Percentiles rank a stretch among this genome's conserved stretches.
phyloP scores from a whole-genome alignment of 2,329 filamentous ascomycete genomes.

The Verticillium nubilum region DNA sequence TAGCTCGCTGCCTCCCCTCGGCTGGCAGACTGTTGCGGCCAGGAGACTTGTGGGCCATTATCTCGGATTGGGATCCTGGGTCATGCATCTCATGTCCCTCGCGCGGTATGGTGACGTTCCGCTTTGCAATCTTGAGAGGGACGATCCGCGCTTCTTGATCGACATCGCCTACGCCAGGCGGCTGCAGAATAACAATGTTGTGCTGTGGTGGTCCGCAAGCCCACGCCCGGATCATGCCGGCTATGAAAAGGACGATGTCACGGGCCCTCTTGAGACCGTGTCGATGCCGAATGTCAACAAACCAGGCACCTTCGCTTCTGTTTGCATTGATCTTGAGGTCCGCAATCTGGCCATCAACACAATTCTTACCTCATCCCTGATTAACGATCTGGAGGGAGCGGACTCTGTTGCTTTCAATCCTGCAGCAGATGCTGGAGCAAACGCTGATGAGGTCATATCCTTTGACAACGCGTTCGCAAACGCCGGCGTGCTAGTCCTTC shows the following conservation, averaged over 20 bases:
- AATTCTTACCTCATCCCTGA: constrained; percentile 89
- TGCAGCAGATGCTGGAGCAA: constrained; percentile 56
- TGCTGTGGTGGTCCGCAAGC: constrained; percentile 92
- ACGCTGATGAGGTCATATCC: constrained; percentile 52
- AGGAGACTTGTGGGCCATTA: constrained; percentile 85
- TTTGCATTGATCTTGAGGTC: constrained; percentile 92
- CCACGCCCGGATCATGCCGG: constrained; percentile 91
- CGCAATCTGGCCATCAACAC: constrained; percentile 97
- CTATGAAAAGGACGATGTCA: constrained; percentile 87
- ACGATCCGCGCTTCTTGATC: constrained; percentile 91
- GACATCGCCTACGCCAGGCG: constrained; percentile 91
- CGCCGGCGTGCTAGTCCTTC: constrained; percentile 80
- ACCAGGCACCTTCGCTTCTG: constrained; percentile 87
- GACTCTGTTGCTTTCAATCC: constrained; percentile 85
- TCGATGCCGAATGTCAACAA: constrained; percentile 93
- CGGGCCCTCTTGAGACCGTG: constrained; percentile 76
- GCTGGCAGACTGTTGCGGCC: constrained; percentile 88
- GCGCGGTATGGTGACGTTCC: constrained; percentile 91
- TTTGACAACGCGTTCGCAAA: constrained; percentile 70
- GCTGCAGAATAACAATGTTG: constrained; percentile 84
- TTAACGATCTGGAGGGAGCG: constrained; percentile 90
- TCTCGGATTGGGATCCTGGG: constrained; percentile 87
- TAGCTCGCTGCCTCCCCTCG: constrained; percentile 81
- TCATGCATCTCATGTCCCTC: constrained; percentile 80
- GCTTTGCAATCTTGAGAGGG: constrained; percentile 88